These are phyloP conservation scores for Starmerella vaccinii DNA, from an alignment of 805 yeast species.

Conservation along the genomic window DNA sequence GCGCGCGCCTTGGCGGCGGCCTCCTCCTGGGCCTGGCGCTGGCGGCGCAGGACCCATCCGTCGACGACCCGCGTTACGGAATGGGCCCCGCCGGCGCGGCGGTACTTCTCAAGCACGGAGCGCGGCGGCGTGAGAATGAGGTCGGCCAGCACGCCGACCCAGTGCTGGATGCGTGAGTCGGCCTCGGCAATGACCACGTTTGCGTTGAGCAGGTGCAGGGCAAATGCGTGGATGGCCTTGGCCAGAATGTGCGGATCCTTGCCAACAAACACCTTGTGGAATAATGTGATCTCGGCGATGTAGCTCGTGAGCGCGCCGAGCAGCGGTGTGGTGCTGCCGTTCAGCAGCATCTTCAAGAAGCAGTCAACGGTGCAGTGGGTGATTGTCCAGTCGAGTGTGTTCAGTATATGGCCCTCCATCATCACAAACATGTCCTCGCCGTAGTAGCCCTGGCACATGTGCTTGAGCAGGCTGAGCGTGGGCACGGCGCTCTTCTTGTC, in stretches of 20 bases:
- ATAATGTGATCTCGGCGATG: slow-evolving; percentile 32
- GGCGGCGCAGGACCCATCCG: slow-evolving; percentile 28
- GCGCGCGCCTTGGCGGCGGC: slow-evolving; percentile 18
- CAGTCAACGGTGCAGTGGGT: slow-evolving; percentile 48
- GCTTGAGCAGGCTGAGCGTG: slow-evolving; percentile 55
- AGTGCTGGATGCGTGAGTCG: slow-evolving; percentile 28
- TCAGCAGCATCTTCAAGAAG: slow-evolving; percentile 28
- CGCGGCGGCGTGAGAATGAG: slow-evolving; percentile 31
- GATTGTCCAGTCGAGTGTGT: slow-evolving; percentile 59
- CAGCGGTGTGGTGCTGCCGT: slow-evolving; percentile 24
- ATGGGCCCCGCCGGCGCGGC: slow-evolving; percentile 25
- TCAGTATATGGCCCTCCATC: slow-evolving; percentile 64
- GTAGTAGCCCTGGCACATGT: slow-evolving; percentile 54
- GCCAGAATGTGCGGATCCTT: slow-evolving; percentile 29
- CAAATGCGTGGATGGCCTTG: slow-evolving; percentile 28
- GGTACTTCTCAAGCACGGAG: slow-evolving; percentile 34
- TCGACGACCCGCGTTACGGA: slow-evolving; percentile 31
- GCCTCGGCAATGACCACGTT: slow-evolving; percentile 10
- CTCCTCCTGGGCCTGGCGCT: slow-evolving; percentile 26
- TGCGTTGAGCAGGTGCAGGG: slow-evolving; percentile 25
- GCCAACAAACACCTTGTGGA: slow-evolving; percentile 30
- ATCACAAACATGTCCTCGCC: slow-evolving; percentile 52
- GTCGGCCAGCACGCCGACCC: slow-evolving; percentile 27
- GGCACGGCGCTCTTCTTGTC: slow-evolving; percentile 69
- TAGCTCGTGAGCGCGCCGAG: slow-evolving; percentile 28